Base-by-base conservation (phyloP, 1,139 yeast species). In the Yamadazyma oceani region DNA sequence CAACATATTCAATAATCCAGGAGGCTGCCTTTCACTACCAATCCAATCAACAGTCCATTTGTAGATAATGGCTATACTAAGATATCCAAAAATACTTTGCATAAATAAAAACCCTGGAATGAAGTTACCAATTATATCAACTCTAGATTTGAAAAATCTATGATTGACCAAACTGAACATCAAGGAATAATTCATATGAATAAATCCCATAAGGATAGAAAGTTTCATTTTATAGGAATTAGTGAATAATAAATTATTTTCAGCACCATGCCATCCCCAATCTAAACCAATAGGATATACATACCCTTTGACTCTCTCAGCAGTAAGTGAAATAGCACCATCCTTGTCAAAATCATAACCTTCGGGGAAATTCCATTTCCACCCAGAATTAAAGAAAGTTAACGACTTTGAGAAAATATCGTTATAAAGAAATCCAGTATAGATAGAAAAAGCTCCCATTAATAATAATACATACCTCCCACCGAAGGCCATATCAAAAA, bases 251-350 rank as follows among this genome's bases (percentile, higher is more conserved):
- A 92, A 73, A 45, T 84, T 85, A 63, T 94, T 94, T 44, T 92
- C 97, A 27, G 97, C 78, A 2, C 97, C 97, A 58, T 92, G 98
- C 99, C 99, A 92, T 12, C 84, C 86, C 66, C 88, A 87, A 62
- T 92, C 99, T 34, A 92, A 60, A 40, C 99, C 99, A 52, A 90
- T 68, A 8, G 85, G 74, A 58, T 94, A 94, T 10, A 80, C 56
- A 17, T 39, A 42, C 6, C 94, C 89, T 5, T 54, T 44, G 3
- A 71, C 64, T 49, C 73, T 75, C 17, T 69, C 64, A 3, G 92
- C 97, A 37, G 67, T 67, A 36, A 88, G 71, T 2, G 80, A 57
- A 4, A 58, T 46, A 5, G 69, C 57, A 0, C 69, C 71, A 34
- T 57, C 55, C 34, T 82, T 85, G 13, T 82, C 85, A 38, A 62